Evolutionary conservation across 1,139 yeast genomes (phyloP).

Genomic region (Yamadazyma triangularis): DNA sequence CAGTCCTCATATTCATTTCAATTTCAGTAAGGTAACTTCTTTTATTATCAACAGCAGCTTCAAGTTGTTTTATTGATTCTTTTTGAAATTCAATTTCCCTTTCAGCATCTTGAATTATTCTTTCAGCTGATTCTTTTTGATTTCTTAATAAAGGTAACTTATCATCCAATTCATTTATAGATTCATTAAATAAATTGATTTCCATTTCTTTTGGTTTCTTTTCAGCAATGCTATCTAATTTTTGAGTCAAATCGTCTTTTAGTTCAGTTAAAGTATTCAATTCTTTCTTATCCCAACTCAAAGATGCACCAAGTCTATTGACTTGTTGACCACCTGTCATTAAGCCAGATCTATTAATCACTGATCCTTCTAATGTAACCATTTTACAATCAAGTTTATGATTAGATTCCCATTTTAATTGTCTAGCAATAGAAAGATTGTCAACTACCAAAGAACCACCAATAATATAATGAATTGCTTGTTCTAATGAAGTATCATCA

Average conservation of each 20-base stretch:
- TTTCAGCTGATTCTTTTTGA: slow-evolving; percentile 44
- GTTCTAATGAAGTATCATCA: slow-evolving; percentile 59
- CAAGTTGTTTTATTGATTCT: slow-evolving; percentile 16
- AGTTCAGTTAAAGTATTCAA: slow-evolving; percentile 51
- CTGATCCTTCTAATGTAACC: slow-evolving; percentile 80
- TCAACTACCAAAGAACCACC: slow-evolving; percentile 84
- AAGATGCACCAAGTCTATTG: slow-evolving; percentile 24
- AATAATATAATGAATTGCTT: slow-evolving; percentile 78
- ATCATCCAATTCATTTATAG: slow-evolving; percentile 52
- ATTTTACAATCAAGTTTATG: slow-evolving; percentile 56
- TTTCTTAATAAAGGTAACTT: slow-evolving; percentile 49
- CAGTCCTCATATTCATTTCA: slow-evolving; percentile 21
- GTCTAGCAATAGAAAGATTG: slow-evolving; percentile 60
- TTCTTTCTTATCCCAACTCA: slow-evolving; percentile 75
- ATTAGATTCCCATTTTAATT: slow-evolving; percentile 59
- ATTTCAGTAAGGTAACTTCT: slow-evolving; percentile 23
- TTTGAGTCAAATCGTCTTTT: slow-evolving; percentile 57
- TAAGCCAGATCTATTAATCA: slow-evolving; percentile 79
- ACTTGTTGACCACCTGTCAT: slow-evolving; percentile 83
- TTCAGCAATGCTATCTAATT: slow-evolving; percentile 48
- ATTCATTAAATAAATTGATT: slow-evolving; percentile 55
- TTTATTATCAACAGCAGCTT: slow-evolving; percentile 16
- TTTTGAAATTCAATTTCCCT: slow-evolving; percentile 54
- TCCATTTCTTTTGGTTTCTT: slow-evolving; percentile 51
- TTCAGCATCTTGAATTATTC: slow-evolving; percentile 50